Base-by-base conservation (phyloP, 23 red algal species). In the Gracilaria caudata region DNA sequence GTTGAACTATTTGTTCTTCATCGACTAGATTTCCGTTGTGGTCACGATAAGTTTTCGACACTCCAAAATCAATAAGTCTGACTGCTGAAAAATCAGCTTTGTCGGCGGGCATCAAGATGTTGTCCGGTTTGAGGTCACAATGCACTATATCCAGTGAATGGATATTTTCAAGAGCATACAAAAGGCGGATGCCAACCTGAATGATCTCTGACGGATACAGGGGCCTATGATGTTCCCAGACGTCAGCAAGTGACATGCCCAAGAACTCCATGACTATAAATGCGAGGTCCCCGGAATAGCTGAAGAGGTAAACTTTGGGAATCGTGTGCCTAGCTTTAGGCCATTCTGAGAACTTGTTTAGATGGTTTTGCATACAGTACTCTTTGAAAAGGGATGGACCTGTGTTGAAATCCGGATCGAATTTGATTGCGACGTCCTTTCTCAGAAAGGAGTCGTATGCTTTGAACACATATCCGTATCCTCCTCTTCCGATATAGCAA, bases 101-200 rank as follows among this genome's bases (percentile, higher is more conserved):
- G 4, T 17, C 38, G 5, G 21, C 9, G 0, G 70, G 37, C 10
- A 36, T 46, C 39, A 75, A 24, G 2, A 75, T 43, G 38, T 75
- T 75, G 24, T n/a, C 37, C 0, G 70, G 70, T 14, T 75, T 75
- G 19, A 75, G 2, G 29, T 75, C 70, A 12, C 70, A 4, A 49
- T 75, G 70, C 2, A 75, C 70, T 30, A 46, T 29, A 24, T 21
- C 70, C 7, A 49, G 16, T 13, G 19, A 29, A 33, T 75, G 70
- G 25, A 75, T 3, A 30, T 24, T 14, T 25, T 49, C 3, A 7
- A 75, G 40, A 24, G 35, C 11, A 1, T 75, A 1, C 7, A 75
- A 46, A 40, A 75, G 39, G 8, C 38, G 70, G n/a, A 75, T 43
- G 20, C 70, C 70, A 49, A 75, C 13, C 25, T 75, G 37, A 29